Evolutionary conservation across 495 filamentous ascomycete species (phyloP), one percentile per base, ranked within the genome.

Genomic region (Penicillium ucsense): DNA sequence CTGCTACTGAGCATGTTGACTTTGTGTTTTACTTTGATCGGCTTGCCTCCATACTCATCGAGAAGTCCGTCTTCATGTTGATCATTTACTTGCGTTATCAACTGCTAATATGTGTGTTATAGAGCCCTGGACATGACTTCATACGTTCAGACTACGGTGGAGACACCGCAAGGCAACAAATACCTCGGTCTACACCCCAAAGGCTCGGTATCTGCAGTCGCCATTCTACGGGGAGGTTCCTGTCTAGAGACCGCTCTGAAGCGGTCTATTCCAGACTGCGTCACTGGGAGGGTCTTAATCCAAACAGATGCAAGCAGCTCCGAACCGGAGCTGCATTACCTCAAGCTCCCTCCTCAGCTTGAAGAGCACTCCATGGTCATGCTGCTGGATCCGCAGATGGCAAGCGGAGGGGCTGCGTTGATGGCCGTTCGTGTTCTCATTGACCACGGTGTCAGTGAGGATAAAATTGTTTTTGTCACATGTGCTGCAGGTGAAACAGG

Each of bases 21-120:
- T 97, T 95, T 60, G 88, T 94, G 46, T 97, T 96, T 64, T 95
- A 95, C 63, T 95, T 96, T 56, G 87, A 98, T 66, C 81, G 92
- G 12, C 67, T 97, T 34, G 77, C 83, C 3, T 80, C 82, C 1
- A 67, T 96, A n/a, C 72, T 98, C 5, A 79, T 98, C 31, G 89
- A 96, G 63, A 80, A 80, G 81, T 89, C 54, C 66, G 5, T 38
- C 8, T 8, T 31, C 0, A 7, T 20, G 3, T 3, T 20, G 28
- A n/a, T 31, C 34, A 4, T n/a, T 4, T 35, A 28, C n/a, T 8
- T 28, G n/a, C 11, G 28, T 20, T 32, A 6, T 8, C 7, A 7
- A 31, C 10, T 51, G 9, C 51, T 55, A 38, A 62, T 12, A 4
- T 35, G 34, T 31, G 6, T 8, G 9, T 10, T 11, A 38, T 43